phyloP scores from a whole-genome alignment of 257 asterid species.

The Nicotiana paniculata region DNA sequence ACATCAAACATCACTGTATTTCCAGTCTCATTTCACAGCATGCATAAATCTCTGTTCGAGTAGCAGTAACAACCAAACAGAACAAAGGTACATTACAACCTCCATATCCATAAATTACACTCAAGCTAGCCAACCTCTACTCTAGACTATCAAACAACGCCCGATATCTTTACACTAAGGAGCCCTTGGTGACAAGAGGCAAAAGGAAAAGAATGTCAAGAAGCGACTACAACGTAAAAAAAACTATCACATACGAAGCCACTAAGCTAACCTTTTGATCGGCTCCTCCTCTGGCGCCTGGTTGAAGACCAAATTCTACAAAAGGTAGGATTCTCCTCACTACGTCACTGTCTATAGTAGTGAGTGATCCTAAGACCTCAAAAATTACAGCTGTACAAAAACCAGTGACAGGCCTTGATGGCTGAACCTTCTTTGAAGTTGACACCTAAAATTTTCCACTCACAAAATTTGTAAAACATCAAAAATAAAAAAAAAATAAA shows the following conservation, averaged over 20 bases:
- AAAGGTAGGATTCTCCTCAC: constrained; percentile 69
- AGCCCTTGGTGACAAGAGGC: neutral
- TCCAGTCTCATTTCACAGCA: neutral
- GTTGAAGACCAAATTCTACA: constrained; percentile 57
- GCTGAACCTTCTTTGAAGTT: constrained; percentile 51
- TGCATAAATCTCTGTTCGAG: neutral
- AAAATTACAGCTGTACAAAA: constrained; percentile 77
- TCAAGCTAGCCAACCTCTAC: constrained; percentile 4
- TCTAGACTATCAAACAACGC: neutral
- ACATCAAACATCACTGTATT: neutral
- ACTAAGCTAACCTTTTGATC: constrained; percentile 56
- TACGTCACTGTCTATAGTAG: constrained; percentile 39
- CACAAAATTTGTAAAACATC: constrained; percentile 20
- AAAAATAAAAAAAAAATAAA: neutral
- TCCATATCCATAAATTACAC: neutral
- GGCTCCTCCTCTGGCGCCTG: constrained; percentile 32
- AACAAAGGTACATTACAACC: neutral
- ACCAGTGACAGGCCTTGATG: constrained; percentile 50
- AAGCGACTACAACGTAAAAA: neutral
- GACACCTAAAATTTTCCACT: constrained; percentile 43
- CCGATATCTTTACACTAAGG: neutral
- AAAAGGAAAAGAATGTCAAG: neutral
- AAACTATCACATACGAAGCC: neutral
- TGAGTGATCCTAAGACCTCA: constrained; percentile 63
- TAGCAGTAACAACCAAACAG: neutral